Evolutionary conservation across 2,329 filamentous ascomycete species (phyloP).

Genomic region (Coleophoma crateriformis): DNA sequence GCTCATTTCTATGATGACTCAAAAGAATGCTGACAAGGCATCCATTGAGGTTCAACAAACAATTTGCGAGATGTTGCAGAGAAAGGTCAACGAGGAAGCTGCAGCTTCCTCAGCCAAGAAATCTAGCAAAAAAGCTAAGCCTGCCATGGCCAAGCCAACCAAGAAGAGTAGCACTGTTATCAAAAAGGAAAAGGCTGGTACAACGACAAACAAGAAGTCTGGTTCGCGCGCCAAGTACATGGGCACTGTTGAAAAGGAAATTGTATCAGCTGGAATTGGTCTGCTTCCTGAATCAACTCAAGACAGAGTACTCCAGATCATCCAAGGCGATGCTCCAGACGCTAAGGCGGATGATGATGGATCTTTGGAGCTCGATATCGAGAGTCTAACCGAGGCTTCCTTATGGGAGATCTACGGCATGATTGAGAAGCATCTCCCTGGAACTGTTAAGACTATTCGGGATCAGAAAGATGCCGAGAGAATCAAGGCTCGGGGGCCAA

Average conservation of each 20-base stretch:
- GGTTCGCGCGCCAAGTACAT: conserved; percentile 40
- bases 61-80: conserved; percentile 41
- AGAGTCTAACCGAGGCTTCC: conserved; percentile 47
- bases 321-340: conserved; percentile 75
- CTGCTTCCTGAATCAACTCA: conserved; percentile 75
- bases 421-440: conserved; percentile 43
- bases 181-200: background rate
- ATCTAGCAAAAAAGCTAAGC: conserved; percentile 19
- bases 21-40: conserved; percentile 43
- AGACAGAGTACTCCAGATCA: conserved; percentile 78
- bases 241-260: conserved; percentile 79
- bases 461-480: conserved; percentile 15
- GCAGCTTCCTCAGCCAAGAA: conserved; percentile 28
- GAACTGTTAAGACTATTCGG: conserved; percentile 30
- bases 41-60: conserved; percentile 52
- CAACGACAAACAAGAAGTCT: conserved; percentile 37
- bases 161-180: conserved; percentile 8
- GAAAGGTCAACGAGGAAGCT: conserved; percentile 49
- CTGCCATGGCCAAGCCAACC: conserved; percentile 30
- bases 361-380: conserved; percentile 55
- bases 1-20: conserved; percentile 45
- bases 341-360: conserved; percentile 51
- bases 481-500: conserved; percentile 21
- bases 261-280: conserved; percentile 82
- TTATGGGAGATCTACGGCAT: conserved; percentile 48